Percentiles rank a stretch among this genome's conserved stretches.
phyloP scores from a whole-genome alignment of 805 yeast species.

The Starmerella stigmatis region DNA sequence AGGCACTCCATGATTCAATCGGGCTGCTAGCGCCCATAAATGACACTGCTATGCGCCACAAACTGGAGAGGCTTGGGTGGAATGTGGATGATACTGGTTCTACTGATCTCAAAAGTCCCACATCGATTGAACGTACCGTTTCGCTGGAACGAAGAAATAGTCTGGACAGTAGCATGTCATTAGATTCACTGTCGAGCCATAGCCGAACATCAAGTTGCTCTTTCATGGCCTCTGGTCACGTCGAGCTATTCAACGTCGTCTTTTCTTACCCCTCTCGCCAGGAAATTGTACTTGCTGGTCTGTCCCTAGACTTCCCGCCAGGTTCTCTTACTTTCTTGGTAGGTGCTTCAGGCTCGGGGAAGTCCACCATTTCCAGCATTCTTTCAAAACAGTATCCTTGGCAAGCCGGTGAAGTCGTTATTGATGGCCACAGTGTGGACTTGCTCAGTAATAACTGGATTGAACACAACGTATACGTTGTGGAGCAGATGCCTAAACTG shows the following conservation, averaged over 20 bases:
- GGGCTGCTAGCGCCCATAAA: conserved; percentile 23
- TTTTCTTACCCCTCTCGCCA: conserved; percentile 58
- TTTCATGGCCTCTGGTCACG: conserved; percentile 4
- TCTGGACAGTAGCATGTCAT: not conserved
- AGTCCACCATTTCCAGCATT: conserved; percentile 66
- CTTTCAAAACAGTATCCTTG: conserved; percentile 49
- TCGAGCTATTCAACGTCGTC: conserved; percentile 20
- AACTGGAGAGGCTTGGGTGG: conserved; percentile 13
- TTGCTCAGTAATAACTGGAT: conserved; percentile 44
- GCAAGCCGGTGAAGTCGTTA: conserved; percentile 43
- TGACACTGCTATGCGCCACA: not conserved
- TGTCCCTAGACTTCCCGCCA: conserved; percentile 39
- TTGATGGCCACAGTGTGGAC: conserved; percentile 45
- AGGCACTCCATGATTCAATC: conserved; percentile 18
- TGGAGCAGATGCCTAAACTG: conserved; percentile 59
- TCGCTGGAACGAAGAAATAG: not conserved
- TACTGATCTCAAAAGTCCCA: too few relatives aligned
- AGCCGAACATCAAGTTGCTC: not conserved
- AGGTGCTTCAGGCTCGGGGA: conserved; percentile 90
- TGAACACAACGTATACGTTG: conserved; percentile 51
- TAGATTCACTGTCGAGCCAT: not conserved
- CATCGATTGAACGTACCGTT: too few relatives aligned
- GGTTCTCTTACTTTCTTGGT: conserved; percentile 51
- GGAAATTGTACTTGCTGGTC: conserved; percentile 38
- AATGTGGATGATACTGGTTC: not conserved